Base-by-base conservation (phyloP, 179 eudicot genomes). In the Patellifolia procumbens region DNA sequence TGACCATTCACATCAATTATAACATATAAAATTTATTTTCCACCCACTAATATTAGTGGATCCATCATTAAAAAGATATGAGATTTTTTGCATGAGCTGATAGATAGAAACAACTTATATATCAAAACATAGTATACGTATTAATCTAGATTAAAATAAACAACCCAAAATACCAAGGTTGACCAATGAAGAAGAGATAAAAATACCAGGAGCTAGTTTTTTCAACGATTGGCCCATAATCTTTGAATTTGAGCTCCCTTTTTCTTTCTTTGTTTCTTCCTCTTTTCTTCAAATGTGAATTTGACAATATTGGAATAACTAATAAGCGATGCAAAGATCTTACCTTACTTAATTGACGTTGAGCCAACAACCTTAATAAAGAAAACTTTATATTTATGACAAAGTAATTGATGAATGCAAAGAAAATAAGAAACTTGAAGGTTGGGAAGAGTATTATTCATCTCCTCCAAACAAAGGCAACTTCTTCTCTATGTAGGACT, bases 221-320 rank as follows among this genome's bases (percentile, higher is more conserved):
- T 70, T 39, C 84, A 87, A 70, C 15, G 87, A 75, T 31, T 85
- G 90, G 11, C 88, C 90, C 90, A 87, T 87, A 29, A 22, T 15
- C 20, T 72, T 69, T 16, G 39, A 71, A 51, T 69, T 58, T 60
- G 46, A 17, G n/a, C n/a, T 60, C 22, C 63, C 28, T 13, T 58
- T 55, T 46, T 10, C 26, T 59, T 11, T 72, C 42, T 39, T 39
- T 39, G 8, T 39, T 9, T 39, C 43, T 39, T 39, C 43, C 10
- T 49, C 22, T 3, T 52, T 39, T 56, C 29, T 1, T 39, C 43
- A 39, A 39, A 39, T 39, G 43, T 70, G 17, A 65, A n/a, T 72
- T 74, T 8, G 35, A 26, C 17, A 22, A 74, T 5, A 35, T 16
- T 51, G 34, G 71, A n/a, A n/a, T n/a, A n/a, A n/a, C n/a, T 48